Percentiles rank a stretch among this genome's conserved stretches.
These are phyloP conservation scores for Suillus spraguei DNA, from an alignment of 768 basidiomycete genomes.

Conservation along the genomic window DNA sequence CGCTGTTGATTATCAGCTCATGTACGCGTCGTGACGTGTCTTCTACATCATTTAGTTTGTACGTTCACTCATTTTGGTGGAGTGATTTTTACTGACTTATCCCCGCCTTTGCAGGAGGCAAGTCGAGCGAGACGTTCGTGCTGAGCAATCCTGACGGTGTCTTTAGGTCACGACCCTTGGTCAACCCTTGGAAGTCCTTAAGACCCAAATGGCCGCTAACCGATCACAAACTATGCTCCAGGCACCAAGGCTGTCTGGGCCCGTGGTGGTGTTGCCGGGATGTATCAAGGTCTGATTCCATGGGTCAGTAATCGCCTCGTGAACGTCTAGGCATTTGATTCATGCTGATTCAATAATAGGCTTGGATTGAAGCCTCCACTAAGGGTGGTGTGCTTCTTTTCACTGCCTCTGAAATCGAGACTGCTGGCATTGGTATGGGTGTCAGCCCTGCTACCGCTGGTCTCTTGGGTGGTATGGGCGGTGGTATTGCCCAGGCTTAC, in stretches of 20 bases:
- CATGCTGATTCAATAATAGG: constrained; percentile 47
- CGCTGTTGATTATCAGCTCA: constrained; percentile 11
- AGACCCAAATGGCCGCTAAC: constrained; percentile 99
- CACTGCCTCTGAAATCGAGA: constrained; percentile 94
- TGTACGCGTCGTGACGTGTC: constrained; percentile 12
- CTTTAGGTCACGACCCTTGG: constrained; percentile 93
- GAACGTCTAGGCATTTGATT: neutral
- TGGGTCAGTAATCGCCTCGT: constrained; percentile 64
- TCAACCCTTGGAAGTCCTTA: constrained; percentile 96
- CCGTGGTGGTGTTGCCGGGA: constrained; percentile 86
- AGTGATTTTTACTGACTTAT: constrained; percentile 18
- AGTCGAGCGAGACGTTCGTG: constrained; percentile 34
- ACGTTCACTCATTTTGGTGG: constrained; percentile 16
- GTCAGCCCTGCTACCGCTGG: constrained; percentile 83
- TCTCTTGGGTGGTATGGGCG: constrained; percentile 95
- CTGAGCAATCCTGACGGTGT: constrained; percentile 10
- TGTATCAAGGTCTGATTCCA: constrained; percentile 98
- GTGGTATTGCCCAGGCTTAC: constrained; percentile 97
- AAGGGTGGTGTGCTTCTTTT: constrained; percentile 97
- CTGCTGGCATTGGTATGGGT: constrained; percentile 60
- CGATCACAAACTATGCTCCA: constrained; percentile 88
- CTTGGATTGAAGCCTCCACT: constrained; percentile 99
- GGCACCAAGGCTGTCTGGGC: constrained; percentile 84
- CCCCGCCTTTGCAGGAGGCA: constrained; percentile 60
- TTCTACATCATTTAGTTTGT: constrained; percentile 47